These are phyloP conservation scores for Monilinia fructigena DNA, from an alignment of 2,329 filamentous ascomycete species.

Conservation along the genomic window DNA sequence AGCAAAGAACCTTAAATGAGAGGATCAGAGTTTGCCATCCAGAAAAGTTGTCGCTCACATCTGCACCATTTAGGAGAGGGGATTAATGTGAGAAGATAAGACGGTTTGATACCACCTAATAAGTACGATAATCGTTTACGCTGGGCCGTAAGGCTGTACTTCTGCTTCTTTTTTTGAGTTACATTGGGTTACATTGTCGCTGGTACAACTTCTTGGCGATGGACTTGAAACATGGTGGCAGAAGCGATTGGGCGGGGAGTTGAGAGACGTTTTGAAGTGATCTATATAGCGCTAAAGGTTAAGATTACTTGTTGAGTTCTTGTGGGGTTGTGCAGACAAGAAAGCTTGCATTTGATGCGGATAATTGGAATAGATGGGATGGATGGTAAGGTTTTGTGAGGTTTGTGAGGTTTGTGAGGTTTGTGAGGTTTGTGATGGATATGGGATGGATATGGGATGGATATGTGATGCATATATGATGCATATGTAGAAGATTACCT, in stretches of 20 bases:
- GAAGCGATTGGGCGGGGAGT: conserved; percentile 5
- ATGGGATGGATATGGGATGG: too few species aligned
- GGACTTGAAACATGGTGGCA: conserved; percentile 13
- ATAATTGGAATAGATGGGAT: neutral
- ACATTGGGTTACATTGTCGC: neutral
- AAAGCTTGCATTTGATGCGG: neutral
- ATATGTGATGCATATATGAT: neutral
- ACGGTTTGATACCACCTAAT: neutral
- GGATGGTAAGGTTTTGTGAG: neutral
- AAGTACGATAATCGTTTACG: neutral
- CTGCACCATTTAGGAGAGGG: too few species aligned
- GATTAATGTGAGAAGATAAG: neutral
- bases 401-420: too few species aligned
- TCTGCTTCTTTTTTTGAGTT: neutral
- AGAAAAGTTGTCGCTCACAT: neutral
- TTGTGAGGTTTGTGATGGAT: too few species aligned
- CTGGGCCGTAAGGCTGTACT: conserved; percentile 8
- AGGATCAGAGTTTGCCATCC: neutral
- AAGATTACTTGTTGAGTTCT: too few species aligned
- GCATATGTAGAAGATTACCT: neutral
- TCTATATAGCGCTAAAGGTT: neutral
- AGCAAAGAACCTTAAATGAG: neutral
- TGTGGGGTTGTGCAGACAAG: neutral
- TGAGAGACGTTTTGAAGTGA: neutral
- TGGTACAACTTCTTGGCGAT: neutral